Evolutionary conservation across 345 rosid genomes (phyloP).

Genomic region (Populus alba): DNA sequence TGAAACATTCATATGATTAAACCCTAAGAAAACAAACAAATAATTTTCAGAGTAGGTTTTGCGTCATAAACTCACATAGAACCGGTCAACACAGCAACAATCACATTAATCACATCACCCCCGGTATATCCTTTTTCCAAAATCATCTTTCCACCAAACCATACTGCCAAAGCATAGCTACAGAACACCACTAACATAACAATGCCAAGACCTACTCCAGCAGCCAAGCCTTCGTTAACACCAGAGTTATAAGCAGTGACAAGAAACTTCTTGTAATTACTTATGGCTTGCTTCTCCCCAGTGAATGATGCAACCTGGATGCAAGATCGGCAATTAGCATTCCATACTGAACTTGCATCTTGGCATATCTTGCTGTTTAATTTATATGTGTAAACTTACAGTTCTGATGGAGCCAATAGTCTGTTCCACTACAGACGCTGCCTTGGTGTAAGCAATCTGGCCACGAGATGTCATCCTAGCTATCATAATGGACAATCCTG

Average conservation of each 20-base stretch:
- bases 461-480: slow-evolving; percentile 66
- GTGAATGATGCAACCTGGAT: slow-evolving; percentile 74
- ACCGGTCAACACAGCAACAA: slow-evolving; percentile 55
- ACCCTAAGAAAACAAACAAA: not conserved
- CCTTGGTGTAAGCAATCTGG: slow-evolving; percentile 75
- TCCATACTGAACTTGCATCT: not conserved
- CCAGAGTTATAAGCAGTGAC: slow-evolving; percentile 49
- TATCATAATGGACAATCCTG: slow-evolving; percentile 43
- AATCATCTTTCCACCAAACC: slow-evolving; percentile 67
- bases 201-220: slow-evolving; percentile 59
- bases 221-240: slow-evolving; percentile 46
- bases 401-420: slow-evolving; percentile 83
- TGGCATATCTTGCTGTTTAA: not conserved
- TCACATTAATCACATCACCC: slow-evolving; percentile 53
- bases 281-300: slow-evolving; percentile 60
- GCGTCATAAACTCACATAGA: slow-evolving; percentile 52
- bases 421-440: slow-evolving; percentile 79
- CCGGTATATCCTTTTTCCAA: slow-evolving; percentile 56
- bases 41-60: not conserved
- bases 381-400: slow-evolving; percentile 32
- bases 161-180: slow-evolving; percentile 52
- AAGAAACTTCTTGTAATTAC: slow-evolving; percentile 47
- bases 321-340: not conserved
- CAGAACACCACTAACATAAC: slow-evolving; percentile 33
- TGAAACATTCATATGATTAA: slow-evolving; percentile 19